Conservation (phyloP, 257 asterid species). For the Linderniella brevidens region DNA sequence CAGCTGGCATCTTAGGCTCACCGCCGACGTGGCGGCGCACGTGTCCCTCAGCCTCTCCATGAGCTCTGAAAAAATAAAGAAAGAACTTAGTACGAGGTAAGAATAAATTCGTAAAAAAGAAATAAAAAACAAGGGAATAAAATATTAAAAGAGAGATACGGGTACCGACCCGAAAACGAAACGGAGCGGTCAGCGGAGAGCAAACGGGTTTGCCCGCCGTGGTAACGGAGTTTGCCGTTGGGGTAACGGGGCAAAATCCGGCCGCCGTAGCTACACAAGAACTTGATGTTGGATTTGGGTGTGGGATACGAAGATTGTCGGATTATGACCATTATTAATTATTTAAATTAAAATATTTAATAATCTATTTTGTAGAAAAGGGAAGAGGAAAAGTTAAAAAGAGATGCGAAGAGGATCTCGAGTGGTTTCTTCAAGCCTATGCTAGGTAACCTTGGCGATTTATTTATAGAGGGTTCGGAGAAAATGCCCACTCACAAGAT, state of each 20-base stretch:
- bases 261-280: slow-evolving; percentile 82
- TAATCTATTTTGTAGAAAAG: not conserved
- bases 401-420: no score
- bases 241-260: slow-evolving; percentile 62
- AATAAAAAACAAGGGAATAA: no score
- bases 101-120: not conserved
- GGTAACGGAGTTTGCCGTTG: slow-evolving; percentile 64
- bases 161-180: slow-evolving; percentile 7
- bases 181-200: slow-evolving; percentile 44
- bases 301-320: no score
- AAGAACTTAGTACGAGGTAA: not conserved
- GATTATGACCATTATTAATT: no score
- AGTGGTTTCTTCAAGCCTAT: no score
- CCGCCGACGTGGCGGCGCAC: slow-evolving; percentile 34
- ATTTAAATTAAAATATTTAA: not conserved
- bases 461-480: no score
- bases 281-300: slow-evolving; percentile 42
- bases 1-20: slow-evolving; percentile 67
- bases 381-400: not conserved
- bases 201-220: slow-evolving; percentile 90
- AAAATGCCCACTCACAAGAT: no score
- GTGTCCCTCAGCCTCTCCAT: slow-evolving; percentile 58
- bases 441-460: no score
- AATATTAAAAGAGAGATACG: no score
- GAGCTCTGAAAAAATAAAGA: slow-evolving; percentile 24